A percentile compares a stretch with the other conserved stretches of the same genome.
Conservation (phyloP, 371 early-diverging fungal species). For the Circinella umbellata region DNA sequence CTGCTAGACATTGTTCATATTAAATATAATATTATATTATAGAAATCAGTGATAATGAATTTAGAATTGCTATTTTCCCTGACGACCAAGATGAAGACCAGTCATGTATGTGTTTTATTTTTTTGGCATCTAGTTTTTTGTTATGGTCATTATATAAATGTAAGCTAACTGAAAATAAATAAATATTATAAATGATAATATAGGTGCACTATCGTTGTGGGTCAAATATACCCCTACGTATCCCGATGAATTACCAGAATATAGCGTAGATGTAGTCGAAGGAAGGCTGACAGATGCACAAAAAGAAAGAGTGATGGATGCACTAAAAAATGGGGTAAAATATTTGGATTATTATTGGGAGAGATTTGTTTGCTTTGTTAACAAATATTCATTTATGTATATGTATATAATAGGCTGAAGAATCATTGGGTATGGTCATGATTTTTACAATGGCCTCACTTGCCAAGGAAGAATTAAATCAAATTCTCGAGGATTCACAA, state of each 20-base stretch:
- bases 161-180: background rate
- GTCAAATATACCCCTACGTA: constrained; percentile 86
- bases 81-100: constrained; percentile 62
- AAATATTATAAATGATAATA: background rate
- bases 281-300: constrained; percentile 55
- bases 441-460: constrained; percentile 84
- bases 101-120: constrained; percentile 40
- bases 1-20: constrained; percentile 14
- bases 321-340: constrained; percentile 54
- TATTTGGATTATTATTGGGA: too few species aligned
- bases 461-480: constrained; percentile 77
- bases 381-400: background rate
- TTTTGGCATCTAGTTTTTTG: background rate
- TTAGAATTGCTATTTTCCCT: constrained; percentile 57
- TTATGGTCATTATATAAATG: background rate
- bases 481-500: constrained; percentile 60
- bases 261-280: constrained; percentile 61
- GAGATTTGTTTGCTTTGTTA: background rate
- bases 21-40: constrained; percentile 4
- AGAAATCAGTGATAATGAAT: constrained; percentile 45
- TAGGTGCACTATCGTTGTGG: constrained; percentile 61
- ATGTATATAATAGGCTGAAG: constrained; percentile 58
- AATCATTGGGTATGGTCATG: constrained; percentile 92
- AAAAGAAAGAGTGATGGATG: constrained; percentile 46
- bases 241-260: constrained; percentile 84